Conservation (phyloP, 805 yeast genomes). For the Tanozyma kutaoensis region DNA sequence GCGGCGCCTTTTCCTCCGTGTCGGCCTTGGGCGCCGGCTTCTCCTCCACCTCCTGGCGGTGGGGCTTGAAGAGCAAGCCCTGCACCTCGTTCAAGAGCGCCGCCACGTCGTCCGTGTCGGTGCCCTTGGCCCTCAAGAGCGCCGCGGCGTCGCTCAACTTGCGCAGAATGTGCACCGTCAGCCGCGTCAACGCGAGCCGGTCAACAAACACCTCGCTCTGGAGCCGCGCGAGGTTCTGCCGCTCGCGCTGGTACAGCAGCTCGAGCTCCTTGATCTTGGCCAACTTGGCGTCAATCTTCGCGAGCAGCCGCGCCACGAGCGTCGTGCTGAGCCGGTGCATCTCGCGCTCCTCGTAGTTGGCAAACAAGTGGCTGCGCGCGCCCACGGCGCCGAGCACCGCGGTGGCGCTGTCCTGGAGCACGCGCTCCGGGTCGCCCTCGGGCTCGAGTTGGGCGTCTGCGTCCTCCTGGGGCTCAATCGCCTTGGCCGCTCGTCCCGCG, state of each 20-base stretch:
- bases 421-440: slow-evolving; percentile 4
- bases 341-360: slow-evolving; percentile 69
- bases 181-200: slow-evolving; percentile 50
- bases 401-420: slow-evolving; percentile 46
- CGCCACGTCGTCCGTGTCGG: slow-evolving; percentile 4
- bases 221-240: slow-evolving; percentile 42
- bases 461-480: slow-evolving; percentile 25
- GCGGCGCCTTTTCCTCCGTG: slow-evolving; percentile 1
- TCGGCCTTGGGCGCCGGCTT: slow-evolving; percentile 1
- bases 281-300: slow-evolving; percentile 53
- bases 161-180: slow-evolving; percentile 35
- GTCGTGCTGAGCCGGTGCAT: slow-evolving; percentile 45
- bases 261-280: slow-evolving; percentile 47
- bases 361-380: slow-evolving; percentile 66
- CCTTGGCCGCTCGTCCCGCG: slow-evolving; percentile 45
- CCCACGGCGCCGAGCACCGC: slow-evolving; percentile 70
- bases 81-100: slow-evolving; percentile 17
- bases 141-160: slow-evolving; percentile 20
- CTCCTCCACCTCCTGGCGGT: slow-evolving; percentile 5
- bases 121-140: slow-evolving; percentile 4
- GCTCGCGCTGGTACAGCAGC: slow-evolving; percentile 51
- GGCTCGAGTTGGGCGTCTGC: slow-evolving; percentile 1
- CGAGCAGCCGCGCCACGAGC: slow-evolving; percentile 48
- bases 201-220: slow-evolving; percentile 59
- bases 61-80: slow-evolving; percentile 19